phyloP scores from a whole-genome alignment of 257 asterid species.

The Voacanga thouarsii region DNA sequence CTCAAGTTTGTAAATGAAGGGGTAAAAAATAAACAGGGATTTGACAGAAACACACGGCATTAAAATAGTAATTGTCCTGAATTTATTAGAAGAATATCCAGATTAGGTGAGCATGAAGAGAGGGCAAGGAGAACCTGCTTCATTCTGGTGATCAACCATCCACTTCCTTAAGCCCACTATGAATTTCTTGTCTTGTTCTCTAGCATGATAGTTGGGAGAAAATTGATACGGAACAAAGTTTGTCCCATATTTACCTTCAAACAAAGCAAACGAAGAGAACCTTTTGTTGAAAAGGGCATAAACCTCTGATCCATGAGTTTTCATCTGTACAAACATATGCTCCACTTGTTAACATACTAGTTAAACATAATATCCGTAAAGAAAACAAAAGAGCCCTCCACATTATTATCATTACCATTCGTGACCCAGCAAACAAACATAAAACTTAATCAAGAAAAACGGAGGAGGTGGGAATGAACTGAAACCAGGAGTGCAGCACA shows the following conservation, averaged over 20 bases:
- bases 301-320: slow-evolving; percentile 42
- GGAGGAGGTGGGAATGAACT: background rate
- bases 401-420: background rate
- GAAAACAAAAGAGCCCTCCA: background rate
- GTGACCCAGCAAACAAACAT: background rate
- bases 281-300: slow-evolving; percentile 64
- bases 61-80: background rate
- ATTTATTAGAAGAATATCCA: background rate
- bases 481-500: background rate
- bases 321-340: slow-evolving; percentile 41
- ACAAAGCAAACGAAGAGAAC: slow-evolving; percentile 70
- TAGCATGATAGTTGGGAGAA: slow-evolving; percentile 46
- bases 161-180: slow-evolving; percentile 47
- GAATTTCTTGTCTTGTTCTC: slow-evolving; percentile 48
- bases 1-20: background rate
- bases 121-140: slow-evolving; percentile 28
- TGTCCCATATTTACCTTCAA: slow-evolving; percentile 42
- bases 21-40: too few relatives aligned
- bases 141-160: slow-evolving; percentile 37
- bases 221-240: slow-evolving; percentile 53
- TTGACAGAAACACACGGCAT: background rate
- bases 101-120: slow-evolving; percentile 1
- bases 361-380: background rate
- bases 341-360: background rate
- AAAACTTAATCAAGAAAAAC: background rate